A percentile compares a stretch with the other conserved stretches of the same genome.
These are phyloP conservation scores for Colletotrichum sp. DNA, from an alignment of 2,329 filamentous ascomycete species.

Conservation along the genomic window DNA sequence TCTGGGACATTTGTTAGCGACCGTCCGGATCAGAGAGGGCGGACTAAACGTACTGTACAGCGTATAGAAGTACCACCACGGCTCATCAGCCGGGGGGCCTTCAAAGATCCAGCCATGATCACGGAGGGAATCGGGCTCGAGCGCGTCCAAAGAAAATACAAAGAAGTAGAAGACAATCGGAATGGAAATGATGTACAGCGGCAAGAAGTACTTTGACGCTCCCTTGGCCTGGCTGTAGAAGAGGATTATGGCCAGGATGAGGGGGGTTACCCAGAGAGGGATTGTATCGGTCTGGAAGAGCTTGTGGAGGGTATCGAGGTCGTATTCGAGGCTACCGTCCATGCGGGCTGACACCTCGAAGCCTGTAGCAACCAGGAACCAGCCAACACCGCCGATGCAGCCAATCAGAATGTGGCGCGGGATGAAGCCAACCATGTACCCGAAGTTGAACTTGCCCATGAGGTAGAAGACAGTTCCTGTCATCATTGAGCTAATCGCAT, in stretches of 20 bases:
- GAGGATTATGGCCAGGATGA: slow-evolving; percentile 76
- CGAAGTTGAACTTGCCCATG: slow-evolving; percentile 86
- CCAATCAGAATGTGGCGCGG: slow-evolving; percentile 95
- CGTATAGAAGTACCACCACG: slow-evolving; percentile 98
- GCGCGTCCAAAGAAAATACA: slow-evolving; percentile 70
- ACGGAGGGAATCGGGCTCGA: slow-evolving; percentile 72
- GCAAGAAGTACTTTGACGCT: slow-evolving; percentile 84
- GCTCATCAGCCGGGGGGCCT: slow-evolving; percentile 81
- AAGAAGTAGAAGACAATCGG: slow-evolving; percentile 80
- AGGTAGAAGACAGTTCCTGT: slow-evolving; percentile 91
- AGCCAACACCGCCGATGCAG: slow-evolving; percentile 96
- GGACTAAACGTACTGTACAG: slow-evolving; percentile 74
- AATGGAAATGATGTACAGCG: slow-evolving; percentile 83
- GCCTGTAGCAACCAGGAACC: slow-evolving; percentile 90
- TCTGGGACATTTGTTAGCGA: slow-evolving; percentile 54
- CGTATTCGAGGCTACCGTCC: slow-evolving; percentile 83
- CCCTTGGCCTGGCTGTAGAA: slow-evolving; percentile 79
- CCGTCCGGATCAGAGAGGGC: not conserved
- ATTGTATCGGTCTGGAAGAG: slow-evolving; percentile 78
- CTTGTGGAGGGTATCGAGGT: slow-evolving; percentile 75
- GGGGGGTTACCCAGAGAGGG: slow-evolving; percentile 81
- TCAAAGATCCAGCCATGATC: slow-evolving; percentile 89
- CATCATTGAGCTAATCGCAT: slow-evolving; percentile 86
- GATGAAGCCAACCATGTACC: slow-evolving; percentile 95
- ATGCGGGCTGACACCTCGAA: slow-evolving; percentile 92